Evolutionary conservation across 192 early-diverging fungal species (phyloP).

Genomic region (Backusella circina): DNA sequence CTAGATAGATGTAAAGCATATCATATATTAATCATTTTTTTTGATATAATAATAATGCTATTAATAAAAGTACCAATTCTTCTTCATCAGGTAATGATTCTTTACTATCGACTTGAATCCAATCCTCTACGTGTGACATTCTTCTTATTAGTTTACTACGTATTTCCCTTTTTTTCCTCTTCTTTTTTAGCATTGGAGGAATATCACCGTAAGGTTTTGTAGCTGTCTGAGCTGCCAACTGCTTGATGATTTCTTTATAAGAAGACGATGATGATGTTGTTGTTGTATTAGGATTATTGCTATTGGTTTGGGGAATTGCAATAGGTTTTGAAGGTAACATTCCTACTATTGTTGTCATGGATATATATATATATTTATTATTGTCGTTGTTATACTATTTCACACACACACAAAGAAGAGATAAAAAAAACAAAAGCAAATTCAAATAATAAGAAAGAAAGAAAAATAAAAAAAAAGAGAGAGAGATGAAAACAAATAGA

Average conservation of each 20-base stretch:
- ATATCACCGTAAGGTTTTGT: constrained; percentile 35
- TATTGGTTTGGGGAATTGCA: not conserved
- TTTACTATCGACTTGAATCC: constrained; percentile 33
- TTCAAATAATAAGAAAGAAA: not conserved
- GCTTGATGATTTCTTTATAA: constrained; percentile 32
- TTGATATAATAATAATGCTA: no score
- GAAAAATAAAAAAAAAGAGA: not conserved
- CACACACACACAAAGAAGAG: not conserved
- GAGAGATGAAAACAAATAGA: not conserved
- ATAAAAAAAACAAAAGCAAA: not conserved
- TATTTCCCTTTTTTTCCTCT: constrained; percentile 19
- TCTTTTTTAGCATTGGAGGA: constrained; percentile 23
- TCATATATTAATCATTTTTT: no score
- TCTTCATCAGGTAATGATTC: constrained; percentile 37
- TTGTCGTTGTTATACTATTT: no score
- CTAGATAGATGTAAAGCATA: constrained; percentile 12
- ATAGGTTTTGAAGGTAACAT: constrained; percentile 9
- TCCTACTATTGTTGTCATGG: not conserved
- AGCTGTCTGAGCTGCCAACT: constrained; percentile 26
- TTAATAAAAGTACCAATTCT: constrained; percentile 27
- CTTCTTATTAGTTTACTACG: constrained; percentile 15
- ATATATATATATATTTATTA: not conserved
- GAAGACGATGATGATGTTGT: not conserved
- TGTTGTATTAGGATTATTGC: not conserved
- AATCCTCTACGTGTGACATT: constrained; percentile 39